Evolutionary conservation across 2,329 filamentous ascomycete species (phyloP), one percentile per base, ranked within the genome.

Genomic region (Colletotrichum zoysiae): DNA sequence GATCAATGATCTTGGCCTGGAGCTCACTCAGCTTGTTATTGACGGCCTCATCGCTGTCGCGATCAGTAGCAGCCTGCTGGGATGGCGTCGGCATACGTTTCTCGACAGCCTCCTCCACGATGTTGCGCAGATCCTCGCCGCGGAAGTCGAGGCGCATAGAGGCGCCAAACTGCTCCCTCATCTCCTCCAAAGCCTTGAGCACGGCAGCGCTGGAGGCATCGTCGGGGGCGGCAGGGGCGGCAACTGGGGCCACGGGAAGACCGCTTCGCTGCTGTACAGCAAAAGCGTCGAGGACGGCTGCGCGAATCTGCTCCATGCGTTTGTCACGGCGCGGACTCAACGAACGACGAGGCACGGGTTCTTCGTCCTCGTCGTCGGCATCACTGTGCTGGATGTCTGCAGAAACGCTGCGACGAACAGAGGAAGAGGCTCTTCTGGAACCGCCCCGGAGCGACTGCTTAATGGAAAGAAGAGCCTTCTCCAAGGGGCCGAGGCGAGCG

Each of bases 331-430:
- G 88, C 23, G 95, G 94, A 76, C 95, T 98, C 76, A 91, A 87
- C 7, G 93, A 92, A 63, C 93, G 91, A 78, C 90, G 86, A 74
- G 86, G 83, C 71, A 83, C 73, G 67, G 90, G 87, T 68, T 91
- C 93, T 30, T 97, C 95, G 75, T 97, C 95, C 78, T 97, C 95
- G 74, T 97, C 95, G 79, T 98, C 95, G 14, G 96, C 95, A 82
- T 98, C 96, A 79, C 95, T 98, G 71, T 97, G 91, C 59, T 89
- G 86, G 4, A 87, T 78, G 40, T 94, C 92, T n/a, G 86, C 89
- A 58, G 93, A 95, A 51, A 89, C 81, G 79, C 91, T 94, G 75
- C 90, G 89, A 40, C 88, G 85, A n/a, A 70, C 56, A 67, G 86
- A 88, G 14, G 90, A 89, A 35, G 85, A 83, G 18, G 86, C 85